Evolutionary conservation across 2,329 filamentous ascomycete genomes (phyloP).

Genomic region (Botrytis deweyae): DNA sequence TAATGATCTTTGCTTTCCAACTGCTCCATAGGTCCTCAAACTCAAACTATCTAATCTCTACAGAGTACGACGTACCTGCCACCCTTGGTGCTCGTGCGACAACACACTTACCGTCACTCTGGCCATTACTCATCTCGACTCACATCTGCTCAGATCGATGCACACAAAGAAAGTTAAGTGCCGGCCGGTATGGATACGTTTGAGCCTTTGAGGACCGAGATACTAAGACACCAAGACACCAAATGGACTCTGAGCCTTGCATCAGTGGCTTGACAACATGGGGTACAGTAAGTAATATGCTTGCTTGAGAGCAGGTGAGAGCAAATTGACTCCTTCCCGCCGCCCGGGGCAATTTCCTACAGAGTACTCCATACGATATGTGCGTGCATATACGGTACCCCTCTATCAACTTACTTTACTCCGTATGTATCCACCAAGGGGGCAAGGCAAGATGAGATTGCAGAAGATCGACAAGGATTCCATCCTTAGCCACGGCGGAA

Average conservation of each 20-base stretch:
- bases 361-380: background rate
- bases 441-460: background rate
- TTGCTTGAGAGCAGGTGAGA: background rate
- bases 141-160: background rate
- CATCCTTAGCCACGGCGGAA: background rate
- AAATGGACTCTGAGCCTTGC: background rate
- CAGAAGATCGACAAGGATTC: conserved; percentile 11
- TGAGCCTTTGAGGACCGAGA: background rate
- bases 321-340: background rate
- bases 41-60: too few relatives aligned
- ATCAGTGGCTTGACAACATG: background rate
- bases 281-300: background rate
- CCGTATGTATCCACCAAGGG: background rate
- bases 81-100: background rate
- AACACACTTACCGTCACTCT: background rate
- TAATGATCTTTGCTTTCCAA: background rate
- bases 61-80: too few relatives aligned
- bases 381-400: background rate
- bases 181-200: background rate
- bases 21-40: background rate
- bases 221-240: background rate
- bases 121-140: background rate
- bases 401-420: background rate
- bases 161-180: background rate
- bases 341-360: background rate